Conservation (phyloP, 176 grass and related monocot genomes). For the Oryza nivara region DNA sequence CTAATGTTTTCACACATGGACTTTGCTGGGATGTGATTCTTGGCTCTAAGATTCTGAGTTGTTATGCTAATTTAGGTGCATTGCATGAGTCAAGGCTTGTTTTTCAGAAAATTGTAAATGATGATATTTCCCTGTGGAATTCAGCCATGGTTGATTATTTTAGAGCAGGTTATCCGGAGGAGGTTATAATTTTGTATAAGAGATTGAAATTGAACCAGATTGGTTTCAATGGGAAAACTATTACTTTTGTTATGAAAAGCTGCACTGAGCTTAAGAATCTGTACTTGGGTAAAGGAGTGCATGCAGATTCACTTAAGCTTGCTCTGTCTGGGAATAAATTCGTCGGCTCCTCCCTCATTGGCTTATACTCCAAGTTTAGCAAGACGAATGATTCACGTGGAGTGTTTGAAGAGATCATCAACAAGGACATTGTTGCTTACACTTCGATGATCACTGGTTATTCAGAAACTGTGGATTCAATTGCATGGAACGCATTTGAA, state of each 20-base stretch:
- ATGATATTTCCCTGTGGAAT: slow-evolving; percentile 55
- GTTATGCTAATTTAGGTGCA: slow-evolving; percentile 49
- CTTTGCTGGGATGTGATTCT: slow-evolving; percentile 42
- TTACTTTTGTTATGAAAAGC: slow-evolving; percentile 72
- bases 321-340: slow-evolving; percentile 53
- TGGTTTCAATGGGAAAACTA: slow-evolving; percentile 40
- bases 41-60: slow-evolving; percentile 49
- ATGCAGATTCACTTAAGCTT: slow-evolving; percentile 63
- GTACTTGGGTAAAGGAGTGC: slow-evolving; percentile 47
- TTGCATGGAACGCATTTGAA: slow-evolving; percentile 48
- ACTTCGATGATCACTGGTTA: slow-evolving; percentile 63
- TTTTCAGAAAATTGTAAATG: slow-evolving; percentile 45
- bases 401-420: slow-evolving; percentile 57
- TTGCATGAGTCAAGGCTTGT: slow-evolving; percentile 46
- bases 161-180: slow-evolving; percentile 52
- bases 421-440: slow-evolving; percentile 59
- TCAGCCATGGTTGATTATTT: slow-evolving; percentile 61
- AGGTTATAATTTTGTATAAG: slow-evolving; percentile 54
- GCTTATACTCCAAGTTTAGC: slow-evolving; percentile 56
- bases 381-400: slow-evolving; percentile 36
- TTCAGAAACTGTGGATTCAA: slow-evolving; percentile 47
- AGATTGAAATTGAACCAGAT: slow-evolving; percentile 38
- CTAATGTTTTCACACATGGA: slow-evolving; percentile 43
- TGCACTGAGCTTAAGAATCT: slow-evolving; percentile 48
- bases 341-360: slow-evolving; percentile 63